Conservation (phyloP, 2,329 filamentous ascomycete species). For the Fonsecaea pugnacius region DNA sequence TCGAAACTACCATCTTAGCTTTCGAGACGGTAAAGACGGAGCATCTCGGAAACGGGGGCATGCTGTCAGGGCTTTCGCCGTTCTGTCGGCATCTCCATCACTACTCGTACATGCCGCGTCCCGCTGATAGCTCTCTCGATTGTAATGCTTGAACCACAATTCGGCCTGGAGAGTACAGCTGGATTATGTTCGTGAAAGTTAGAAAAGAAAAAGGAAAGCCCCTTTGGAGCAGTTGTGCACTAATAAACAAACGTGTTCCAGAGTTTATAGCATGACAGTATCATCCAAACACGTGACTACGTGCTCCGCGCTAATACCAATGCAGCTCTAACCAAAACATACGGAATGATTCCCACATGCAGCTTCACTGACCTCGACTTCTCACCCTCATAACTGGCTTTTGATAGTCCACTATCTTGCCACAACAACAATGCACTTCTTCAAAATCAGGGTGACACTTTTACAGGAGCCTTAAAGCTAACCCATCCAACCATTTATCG, state of each 20-base stretch:
- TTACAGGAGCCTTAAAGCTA: background rate
- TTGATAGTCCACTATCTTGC: background rate
- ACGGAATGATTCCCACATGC: background rate
- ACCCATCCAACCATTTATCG: background rate
- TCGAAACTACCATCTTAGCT: slow-evolving; percentile 12
- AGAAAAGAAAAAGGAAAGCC: background rate
- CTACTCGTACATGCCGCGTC: background rate
- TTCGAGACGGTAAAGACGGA: slow-evolving; percentile 29
- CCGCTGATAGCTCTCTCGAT: background rate
- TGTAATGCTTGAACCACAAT: background rate
- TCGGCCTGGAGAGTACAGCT: too few relatives aligned
- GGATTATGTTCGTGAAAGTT: background rate
- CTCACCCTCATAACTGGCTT: background rate
- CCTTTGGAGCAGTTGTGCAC: background rate
- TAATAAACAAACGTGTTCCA: too few relatives aligned
- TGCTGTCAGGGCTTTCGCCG: background rate
- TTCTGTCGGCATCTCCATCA: background rate
- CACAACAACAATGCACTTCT: slow-evolving; percentile 5
- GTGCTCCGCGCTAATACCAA: background rate
- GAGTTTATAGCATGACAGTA: background rate
- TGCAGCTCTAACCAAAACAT: slow-evolving; percentile 1
- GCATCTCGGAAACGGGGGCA: slow-evolving; percentile 22
- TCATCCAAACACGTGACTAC: background rate
- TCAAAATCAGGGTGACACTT: background rate
- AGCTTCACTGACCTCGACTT: background rate